A percentile compares a stretch with the other conserved stretches of the same genome.
phyloP scores from a whole-genome alignment of 2,329 filamentous ascomycete species.

The Neodidymelliopsis sp. region DNA sequence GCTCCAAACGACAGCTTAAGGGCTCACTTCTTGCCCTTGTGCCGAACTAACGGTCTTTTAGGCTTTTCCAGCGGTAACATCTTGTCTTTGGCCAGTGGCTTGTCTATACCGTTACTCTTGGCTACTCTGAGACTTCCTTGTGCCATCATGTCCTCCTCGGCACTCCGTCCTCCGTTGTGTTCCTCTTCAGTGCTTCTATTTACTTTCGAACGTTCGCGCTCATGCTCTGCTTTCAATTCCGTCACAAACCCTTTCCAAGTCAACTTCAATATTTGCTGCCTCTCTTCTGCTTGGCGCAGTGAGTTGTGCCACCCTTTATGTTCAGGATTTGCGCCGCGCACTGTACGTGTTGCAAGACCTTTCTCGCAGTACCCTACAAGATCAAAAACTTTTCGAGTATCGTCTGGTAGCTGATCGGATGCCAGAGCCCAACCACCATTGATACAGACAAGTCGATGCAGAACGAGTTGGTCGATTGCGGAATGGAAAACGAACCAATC shows the following conservation, averaged over 20 bases:
- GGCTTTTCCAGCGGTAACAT: neutral
- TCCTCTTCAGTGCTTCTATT: neutral
- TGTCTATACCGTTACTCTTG: no score
- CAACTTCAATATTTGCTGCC: conserved; percentile 37
- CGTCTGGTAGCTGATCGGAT: neutral
- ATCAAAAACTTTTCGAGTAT: conserved; percentile 26
- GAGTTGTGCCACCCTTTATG: conserved; percentile 29
- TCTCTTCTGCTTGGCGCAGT: conserved; percentile 38
- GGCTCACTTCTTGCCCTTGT: neutral
- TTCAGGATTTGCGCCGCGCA: conserved; percentile 22
- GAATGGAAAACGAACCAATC: conserved; percentile 35
- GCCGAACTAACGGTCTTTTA: neutral
- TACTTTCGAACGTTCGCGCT: neutral
- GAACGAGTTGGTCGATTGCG: conserved; percentile 5
- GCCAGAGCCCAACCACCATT: neutral
- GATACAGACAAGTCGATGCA: conserved; percentile 5
- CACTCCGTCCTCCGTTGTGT: neutral
- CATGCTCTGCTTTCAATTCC: conserved; percentile 10
- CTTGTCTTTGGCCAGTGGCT: no score
- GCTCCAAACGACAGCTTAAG: no score
- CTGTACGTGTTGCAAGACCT: conserved; percentile 9
- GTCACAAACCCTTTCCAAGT: conserved; percentile 19
- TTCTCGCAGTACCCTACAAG: conserved; percentile 25
- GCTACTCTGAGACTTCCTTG: no score
- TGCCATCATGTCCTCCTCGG: neutral